phyloP scores from a whole-genome alignment of 108 stramenopile species.

The Chaetoceros tenuissimus region DNA sequence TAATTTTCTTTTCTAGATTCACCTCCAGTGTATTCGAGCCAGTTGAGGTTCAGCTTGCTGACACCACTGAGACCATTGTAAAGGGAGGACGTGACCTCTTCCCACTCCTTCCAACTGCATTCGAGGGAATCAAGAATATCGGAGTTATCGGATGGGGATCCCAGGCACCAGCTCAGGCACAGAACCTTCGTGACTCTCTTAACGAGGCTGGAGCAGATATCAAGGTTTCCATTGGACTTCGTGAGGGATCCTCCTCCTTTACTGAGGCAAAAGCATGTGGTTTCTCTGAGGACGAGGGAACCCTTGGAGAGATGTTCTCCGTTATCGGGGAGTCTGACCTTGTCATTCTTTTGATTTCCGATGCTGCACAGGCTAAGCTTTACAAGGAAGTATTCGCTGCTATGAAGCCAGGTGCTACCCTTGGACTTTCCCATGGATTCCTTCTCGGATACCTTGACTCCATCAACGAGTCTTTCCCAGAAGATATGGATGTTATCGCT shows the following conservation, averaged over 20 bases:
- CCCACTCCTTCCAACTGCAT: slow-evolving; percentile 87
- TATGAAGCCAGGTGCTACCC: slow-evolving; percentile 95
- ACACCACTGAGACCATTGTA: slow-evolving; percentile 90
- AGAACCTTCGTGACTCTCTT: slow-evolving; percentile 91
- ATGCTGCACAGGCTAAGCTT: slow-evolving; percentile 89
- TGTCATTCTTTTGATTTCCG: slow-evolving; percentile 94
- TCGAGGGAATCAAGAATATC: slow-evolving; percentile 92
- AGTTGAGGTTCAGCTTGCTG: slow-evolving; percentile 76
- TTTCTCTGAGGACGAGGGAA: slow-evolving; percentile 85
- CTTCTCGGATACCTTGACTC: slow-evolving; percentile 94
- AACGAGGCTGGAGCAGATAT: slow-evolving; percentile 74
- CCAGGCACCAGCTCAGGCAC: slow-evolving; percentile 96
- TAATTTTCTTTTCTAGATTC: slow-evolving; percentile 43
- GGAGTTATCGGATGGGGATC: slow-evolving; percentile 98
- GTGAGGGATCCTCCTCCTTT: slow-evolving; percentile 88
- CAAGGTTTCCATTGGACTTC: slow-evolving; percentile 89
- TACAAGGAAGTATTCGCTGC: slow-evolving; percentile 96
- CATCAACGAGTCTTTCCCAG: slow-evolving; percentile 92
- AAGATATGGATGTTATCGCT: slow-evolving; percentile 93
- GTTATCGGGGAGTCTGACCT: slow-evolving; percentile 89
- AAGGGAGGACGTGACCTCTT: slow-evolving; percentile 97
- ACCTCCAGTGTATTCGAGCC: slow-evolving; percentile 83
- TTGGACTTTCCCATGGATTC: slow-evolving; percentile 95
- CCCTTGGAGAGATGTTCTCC: slow-evolving; percentile 95
- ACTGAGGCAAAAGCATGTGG: slow-evolving; percentile 84